Evolutionary conservation across 345 rosid species (phyloP).

Genomic region (Ceriops decandra): DNA sequence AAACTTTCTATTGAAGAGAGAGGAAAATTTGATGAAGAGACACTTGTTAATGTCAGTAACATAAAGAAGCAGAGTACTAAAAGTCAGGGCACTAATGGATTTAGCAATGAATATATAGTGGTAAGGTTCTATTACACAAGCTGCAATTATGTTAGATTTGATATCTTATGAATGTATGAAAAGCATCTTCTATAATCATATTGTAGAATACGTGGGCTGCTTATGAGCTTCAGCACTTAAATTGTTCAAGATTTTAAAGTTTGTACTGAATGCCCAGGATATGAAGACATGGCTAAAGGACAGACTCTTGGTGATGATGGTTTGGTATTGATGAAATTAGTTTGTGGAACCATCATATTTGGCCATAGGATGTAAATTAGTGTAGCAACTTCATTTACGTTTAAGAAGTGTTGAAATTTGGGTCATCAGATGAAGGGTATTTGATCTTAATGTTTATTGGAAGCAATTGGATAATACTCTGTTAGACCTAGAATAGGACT

Average conservation of each 20-base stretch:
- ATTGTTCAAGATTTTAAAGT: background rate
- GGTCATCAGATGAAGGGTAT: too few species aligned
- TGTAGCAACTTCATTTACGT: too few species aligned
- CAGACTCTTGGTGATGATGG: too few species aligned
- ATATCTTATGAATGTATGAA: background rate
- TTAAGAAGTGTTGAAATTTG: too few species aligned
- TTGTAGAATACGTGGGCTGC: background rate
- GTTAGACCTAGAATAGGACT: too few species aligned
- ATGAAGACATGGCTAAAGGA: background rate
- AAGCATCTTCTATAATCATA: background rate
- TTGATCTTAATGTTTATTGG: too few species aligned
- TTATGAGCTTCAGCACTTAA: background rate
- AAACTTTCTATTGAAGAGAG: conserved; percentile 95
- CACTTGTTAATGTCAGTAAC: conserved; percentile 83
- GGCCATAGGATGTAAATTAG: too few species aligned
- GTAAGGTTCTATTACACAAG: conserved; percentile 35
- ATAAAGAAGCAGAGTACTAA: conserved; percentile 60
- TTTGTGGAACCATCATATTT: too few species aligned
- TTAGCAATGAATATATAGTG: conserved; percentile 88
- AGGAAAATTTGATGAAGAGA: conserved; percentile 91
- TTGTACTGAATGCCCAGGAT: background rate
- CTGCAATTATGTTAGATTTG: background rate
- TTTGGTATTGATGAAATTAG: too few species aligned
- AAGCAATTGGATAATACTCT: too few species aligned
- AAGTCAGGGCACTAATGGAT: conserved; percentile 54